Conservation (phyloP, 805 yeast genomes). For the Spathaspora hagerdaliae region DNA sequence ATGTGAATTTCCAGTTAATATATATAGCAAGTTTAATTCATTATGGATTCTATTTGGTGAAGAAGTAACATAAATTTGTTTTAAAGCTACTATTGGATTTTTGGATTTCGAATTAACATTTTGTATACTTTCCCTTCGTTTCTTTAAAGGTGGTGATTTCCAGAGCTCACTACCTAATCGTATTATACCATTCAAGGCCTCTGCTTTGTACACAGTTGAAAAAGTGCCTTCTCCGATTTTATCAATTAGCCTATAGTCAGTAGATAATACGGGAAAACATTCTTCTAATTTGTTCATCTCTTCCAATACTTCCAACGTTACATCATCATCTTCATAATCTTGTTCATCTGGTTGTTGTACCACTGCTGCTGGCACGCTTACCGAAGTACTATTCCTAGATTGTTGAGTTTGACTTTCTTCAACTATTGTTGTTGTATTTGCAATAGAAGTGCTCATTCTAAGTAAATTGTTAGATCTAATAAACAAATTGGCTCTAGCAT, state of each 20-base stretch:
- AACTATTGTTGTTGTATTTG: conserved; percentile 2
- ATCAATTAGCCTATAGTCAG: conserved; percentile 47
- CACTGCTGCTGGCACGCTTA: not conserved
- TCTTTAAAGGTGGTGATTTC: conserved; percentile 43
- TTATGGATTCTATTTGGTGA: conserved; percentile 89
- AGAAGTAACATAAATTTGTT: conserved; percentile 90
- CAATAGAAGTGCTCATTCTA: not conserved
- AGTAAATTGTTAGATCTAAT: not conserved
- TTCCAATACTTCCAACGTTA: conserved; percentile 49
- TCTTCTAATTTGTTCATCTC: conserved; percentile 54
- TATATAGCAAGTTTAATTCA: conserved; percentile 75
- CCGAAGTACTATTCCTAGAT: not conserved
- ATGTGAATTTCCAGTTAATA: conserved; percentile 60
- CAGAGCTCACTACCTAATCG: conserved; percentile 37
- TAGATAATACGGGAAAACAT: conserved; percentile 50
- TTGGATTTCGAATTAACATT: conserved; percentile 6
- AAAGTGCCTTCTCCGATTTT: conserved; percentile 69
- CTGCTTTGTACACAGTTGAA: conserved; percentile 59
- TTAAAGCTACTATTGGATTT: conserved; percentile 71
- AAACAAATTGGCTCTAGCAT: not conserved
- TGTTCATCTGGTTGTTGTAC: not conserved
- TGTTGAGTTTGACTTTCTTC: not conserved
- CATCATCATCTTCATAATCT: conserved; percentile 40
- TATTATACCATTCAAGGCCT: conserved; percentile 43
- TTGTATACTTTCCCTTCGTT: not conserved